phyloP scores from a whole-genome alignment of 345 rosid genomes.

The Murraya koenigii region DNA sequence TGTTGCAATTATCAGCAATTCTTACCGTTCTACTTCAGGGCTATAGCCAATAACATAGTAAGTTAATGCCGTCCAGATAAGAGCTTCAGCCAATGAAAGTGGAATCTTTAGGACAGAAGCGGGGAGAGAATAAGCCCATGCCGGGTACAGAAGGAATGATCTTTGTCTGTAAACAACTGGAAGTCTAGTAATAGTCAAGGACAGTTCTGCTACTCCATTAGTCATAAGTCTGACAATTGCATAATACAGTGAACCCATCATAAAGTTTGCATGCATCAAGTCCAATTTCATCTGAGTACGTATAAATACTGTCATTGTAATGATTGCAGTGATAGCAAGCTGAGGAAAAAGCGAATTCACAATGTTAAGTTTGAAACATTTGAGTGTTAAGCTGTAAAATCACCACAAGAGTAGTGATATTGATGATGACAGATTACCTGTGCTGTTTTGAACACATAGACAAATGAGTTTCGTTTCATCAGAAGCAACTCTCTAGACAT shows the following conservation, averaged over 20 bases:
- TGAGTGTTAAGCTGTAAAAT: neutral
- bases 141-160: slow-evolving; percentile 36
- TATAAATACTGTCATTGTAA: slow-evolving; percentile 38
- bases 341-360: slow-evolving; percentile 8
- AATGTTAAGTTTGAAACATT: neutral
- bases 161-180: slow-evolving; percentile 48
- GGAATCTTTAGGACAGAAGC: slow-evolving; percentile 45
- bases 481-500: slow-evolving; percentile 46
- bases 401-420: neutral
- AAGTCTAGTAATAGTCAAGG: slow-evolving; percentile 38
- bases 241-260: slow-evolving; percentile 38
- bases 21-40: slow-evolving; percentile 43
- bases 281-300: slow-evolving; percentile 28
- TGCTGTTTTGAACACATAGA: slow-evolving; percentile 39
- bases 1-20: neutral
- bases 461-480: slow-evolving; percentile 43
- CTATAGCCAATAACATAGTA: slow-evolving; percentile 52
- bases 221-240: slow-evolving; percentile 33
- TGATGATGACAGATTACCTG: slow-evolving; percentile 11
- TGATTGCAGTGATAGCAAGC: slow-evolving; percentile 30
- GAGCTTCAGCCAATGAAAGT: slow-evolving; percentile 33
- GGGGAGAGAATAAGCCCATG: slow-evolving; percentile 57
- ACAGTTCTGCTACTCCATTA: slow-evolving; percentile 50
- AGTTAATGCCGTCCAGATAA: slow-evolving; percentile 42
- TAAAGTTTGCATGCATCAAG: slow-evolving; percentile 34